Evolutionary conservation across 169 alveolate species (phyloP), one percentile per base, ranked within the genome.

Genomic region (Cryptosporidium sp.): DNA sequence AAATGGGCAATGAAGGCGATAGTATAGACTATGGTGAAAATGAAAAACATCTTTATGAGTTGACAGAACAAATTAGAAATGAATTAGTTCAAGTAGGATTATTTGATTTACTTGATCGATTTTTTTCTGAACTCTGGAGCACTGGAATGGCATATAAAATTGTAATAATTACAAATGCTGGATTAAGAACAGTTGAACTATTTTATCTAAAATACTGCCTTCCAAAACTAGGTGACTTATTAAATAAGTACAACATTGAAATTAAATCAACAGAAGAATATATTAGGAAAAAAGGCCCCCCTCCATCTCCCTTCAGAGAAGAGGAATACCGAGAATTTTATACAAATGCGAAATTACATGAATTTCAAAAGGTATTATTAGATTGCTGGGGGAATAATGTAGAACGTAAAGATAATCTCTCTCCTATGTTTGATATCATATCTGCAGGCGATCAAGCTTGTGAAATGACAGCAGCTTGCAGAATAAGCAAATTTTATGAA

Each of bases 371-470:
- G 68, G 89, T 80, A 37, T 65, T 80, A 7, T 33, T 80, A n/a
- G 89, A 80, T 58, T 80, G 71, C 35, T 80, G 92, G 91, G 62
- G 29, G 37, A 70, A 43, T 37, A 61, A 21, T 51, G 16, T 26
- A 52, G 41, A 41, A 6, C 50, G 23, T 16, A 52, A 68, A 3
- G 62, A 67, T 12, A 75, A 84, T 0, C 41, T 29, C 12, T 65
- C 73, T 29, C 41, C 84, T 43, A 43, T 85, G 10, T 67, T 86
- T 62, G 93, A 91, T 58, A 33, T 91, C 18, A 51, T 91, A 21
- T 80, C 91, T 67, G 93, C 92, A 10, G 93, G 93, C 29, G 93
- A 91, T 69, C 93, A 91, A 61, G 85, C 87, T n/a, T 91, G 93
- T 70, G 93, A 91, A 70, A 91, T 91, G 62, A 75, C 85, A 33